Evolutionary conservation across 2,329 filamentous ascomycete species (phyloP).

Genomic region (Ceratocystis eucalypticola): DNA sequence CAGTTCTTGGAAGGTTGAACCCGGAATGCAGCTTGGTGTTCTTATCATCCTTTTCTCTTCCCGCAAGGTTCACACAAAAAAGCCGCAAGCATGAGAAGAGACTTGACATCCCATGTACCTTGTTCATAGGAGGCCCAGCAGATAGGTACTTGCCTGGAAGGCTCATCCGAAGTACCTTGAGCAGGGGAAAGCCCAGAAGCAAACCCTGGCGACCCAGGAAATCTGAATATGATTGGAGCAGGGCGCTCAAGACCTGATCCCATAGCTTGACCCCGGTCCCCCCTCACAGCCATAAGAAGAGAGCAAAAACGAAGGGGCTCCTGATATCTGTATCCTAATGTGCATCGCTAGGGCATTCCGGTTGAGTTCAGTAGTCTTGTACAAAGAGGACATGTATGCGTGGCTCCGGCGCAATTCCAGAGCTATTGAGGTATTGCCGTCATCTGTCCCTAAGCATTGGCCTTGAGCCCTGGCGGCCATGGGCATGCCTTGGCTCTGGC

Average conservation of each 20-base stretch:
- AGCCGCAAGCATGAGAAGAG: neutral
- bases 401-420: no score
- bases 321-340: no score
- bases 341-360: no score
- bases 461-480: no score
- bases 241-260: neutral
- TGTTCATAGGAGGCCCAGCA: neutral
- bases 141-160: neutral
- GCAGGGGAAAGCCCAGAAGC: neutral
- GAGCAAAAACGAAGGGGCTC: no score
- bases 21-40: neutral
- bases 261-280: no score
- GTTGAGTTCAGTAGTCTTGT: no score
- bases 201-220: neutral
- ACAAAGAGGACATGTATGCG: no score
- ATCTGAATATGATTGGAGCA: neutral
- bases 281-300: no score
- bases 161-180: neutral
- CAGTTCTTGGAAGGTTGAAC: no score
- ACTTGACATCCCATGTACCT: neutral
- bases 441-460: neutral
- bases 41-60: neutral
- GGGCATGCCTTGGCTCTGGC: neutral
- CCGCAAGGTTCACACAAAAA: neutral
- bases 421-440: no score